Conservation (phyloP, 129 eudicot genomes). For the Deinandra increscens region DNA sequence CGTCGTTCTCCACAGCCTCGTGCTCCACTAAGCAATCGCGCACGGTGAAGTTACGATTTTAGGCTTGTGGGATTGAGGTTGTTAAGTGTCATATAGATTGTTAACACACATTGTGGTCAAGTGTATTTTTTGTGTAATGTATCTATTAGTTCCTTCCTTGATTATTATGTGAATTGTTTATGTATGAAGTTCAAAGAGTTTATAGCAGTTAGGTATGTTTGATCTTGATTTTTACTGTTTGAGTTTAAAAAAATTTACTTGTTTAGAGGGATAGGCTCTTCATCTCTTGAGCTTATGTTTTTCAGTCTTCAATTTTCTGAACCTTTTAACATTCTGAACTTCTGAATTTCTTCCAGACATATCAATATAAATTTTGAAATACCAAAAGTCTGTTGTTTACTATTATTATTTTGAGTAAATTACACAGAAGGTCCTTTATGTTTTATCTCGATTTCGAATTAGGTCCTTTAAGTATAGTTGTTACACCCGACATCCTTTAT, state of each 20-base stretch:
- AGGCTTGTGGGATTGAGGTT: background rate
- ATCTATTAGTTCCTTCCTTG: conserved; percentile 10
- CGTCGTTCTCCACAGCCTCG: conserved; percentile 41
- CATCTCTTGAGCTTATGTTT: too few species aligned
- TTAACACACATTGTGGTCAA: conserved; percentile 1
- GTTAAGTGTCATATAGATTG: background rate
- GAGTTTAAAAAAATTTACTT: background rate
- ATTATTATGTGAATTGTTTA: conserved; percentile 18
- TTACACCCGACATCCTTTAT: too few species aligned
- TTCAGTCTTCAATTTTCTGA: too few species aligned
- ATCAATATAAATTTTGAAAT: too few species aligned
- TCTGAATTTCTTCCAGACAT: too few species aligned
- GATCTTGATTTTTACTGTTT: background rate
- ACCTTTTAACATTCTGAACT: too few species aligned
- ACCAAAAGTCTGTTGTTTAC: too few species aligned
- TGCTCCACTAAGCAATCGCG: background rate
- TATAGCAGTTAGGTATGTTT: conserved; percentile 10
- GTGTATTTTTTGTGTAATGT: conserved; percentile 15
- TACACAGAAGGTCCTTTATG: too few species aligned
- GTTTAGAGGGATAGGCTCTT: too few species aligned
- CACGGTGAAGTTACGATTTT: conserved; percentile 21
- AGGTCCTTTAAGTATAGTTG: too few species aligned
- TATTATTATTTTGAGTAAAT: too few species aligned
- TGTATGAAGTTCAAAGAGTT: conserved; percentile 5
- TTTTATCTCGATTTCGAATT: too few species aligned